Percentiles rank a stretch among this genome's conserved stretches.
phyloP scores from a whole-genome alignment of 805 yeast genomes.

The Nakazawaea wyomingensis region DNA sequence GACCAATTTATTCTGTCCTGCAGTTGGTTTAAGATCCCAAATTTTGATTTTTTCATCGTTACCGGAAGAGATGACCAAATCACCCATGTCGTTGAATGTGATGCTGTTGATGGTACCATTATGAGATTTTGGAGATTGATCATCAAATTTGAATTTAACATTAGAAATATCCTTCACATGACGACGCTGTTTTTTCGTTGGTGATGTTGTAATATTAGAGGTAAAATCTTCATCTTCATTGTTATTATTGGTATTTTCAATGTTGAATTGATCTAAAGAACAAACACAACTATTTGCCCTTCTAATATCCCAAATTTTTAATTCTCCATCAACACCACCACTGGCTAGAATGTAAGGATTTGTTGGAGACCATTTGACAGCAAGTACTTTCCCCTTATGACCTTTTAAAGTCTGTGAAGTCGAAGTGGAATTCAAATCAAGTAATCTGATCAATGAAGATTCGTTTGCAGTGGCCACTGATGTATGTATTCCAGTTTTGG shows the following conservation, averaged over 20 bases:
- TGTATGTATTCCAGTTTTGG: constrained; percentile 39
- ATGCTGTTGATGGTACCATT: constrained; percentile 75
- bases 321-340: constrained; percentile 79
- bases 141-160: constrained; percentile 8
- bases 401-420: constrained; percentile 68
- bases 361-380: constrained; percentile 73
- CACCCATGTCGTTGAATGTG: constrained; percentile 66
- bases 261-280: constrained; percentile 46
- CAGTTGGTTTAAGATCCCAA: constrained; percentile 63
- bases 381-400: constrained; percentile 48
- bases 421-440: constrained; percentile 71
- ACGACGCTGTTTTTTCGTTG: constrained; percentile 10
- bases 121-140: constrained; percentile 54
- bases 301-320: constrained; percentile 82
- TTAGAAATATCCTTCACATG: constrained; percentile 11
- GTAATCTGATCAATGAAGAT: constrained; percentile 58
- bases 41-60: constrained; percentile 74
- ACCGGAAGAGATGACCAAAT: constrained; percentile 60
- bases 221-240: constrained; percentile 15
- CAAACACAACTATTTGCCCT: constrained; percentile 59
- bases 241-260: constrained; percentile 15
- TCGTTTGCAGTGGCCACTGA: constrained; percentile 69
- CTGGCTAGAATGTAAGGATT: constrained; percentile 59
- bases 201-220: constrained; percentile 22
- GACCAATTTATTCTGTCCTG: constrained; percentile 49